A percentile compares a stretch with the other conserved stretches of the same genome.
Evolutionary conservation across 2,329 filamentous ascomycete genomes (phyloP).

Genomic region (Pseudogymnoascus sp.): DNA sequence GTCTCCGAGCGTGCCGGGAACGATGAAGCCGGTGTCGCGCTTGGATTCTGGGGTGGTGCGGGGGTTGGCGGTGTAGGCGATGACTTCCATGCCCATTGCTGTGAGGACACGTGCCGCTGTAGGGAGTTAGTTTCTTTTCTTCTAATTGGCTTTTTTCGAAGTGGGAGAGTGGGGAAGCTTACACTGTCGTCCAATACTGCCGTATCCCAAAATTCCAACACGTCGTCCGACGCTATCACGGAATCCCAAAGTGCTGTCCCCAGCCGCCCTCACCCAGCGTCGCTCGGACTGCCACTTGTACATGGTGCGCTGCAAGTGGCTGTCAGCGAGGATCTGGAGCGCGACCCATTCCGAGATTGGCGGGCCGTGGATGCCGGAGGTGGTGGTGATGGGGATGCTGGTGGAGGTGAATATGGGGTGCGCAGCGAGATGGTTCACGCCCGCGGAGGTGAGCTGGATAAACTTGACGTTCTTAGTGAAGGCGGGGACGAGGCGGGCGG

Average conservation of each 20-base stretch:
- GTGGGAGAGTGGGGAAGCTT: constrained; percentile 1
- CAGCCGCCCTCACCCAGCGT: constrained; percentile 36
- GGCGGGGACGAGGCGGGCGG: constrained; percentile 13
- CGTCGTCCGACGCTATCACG: constrained; percentile 48
- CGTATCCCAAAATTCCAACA: constrained; percentile 41
- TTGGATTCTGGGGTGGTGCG: constrained; percentile 48
- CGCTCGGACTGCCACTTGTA: constrained; percentile 50
- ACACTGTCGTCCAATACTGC: constrained; percentile 35
- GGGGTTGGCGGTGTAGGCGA: constrained; percentile 56
- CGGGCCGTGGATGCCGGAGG: constrained; percentile 35
- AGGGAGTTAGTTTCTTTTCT: background rate
- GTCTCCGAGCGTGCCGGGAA: constrained; percentile 49
- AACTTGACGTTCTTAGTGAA: constrained; percentile 27
- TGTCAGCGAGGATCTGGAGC: constrained; percentile 50
- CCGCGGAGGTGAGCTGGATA: constrained; percentile 28
- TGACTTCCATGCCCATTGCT: constrained; percentile 52
- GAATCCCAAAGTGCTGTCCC: constrained; percentile 20
- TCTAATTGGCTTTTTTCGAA: background rate
- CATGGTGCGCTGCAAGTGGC: constrained; percentile 44
- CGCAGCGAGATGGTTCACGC: constrained; percentile 24
- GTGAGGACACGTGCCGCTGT: constrained; percentile 43
- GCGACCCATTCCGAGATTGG: constrained; percentile 60
- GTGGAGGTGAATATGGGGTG: constrained; percentile 27
- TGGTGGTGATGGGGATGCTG: constrained; percentile 28
- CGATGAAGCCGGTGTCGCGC: constrained; percentile 50